phyloP scores from a whole-genome alignment of 805 yeast genomes.

The Priceomyces fermenticarens region DNA sequence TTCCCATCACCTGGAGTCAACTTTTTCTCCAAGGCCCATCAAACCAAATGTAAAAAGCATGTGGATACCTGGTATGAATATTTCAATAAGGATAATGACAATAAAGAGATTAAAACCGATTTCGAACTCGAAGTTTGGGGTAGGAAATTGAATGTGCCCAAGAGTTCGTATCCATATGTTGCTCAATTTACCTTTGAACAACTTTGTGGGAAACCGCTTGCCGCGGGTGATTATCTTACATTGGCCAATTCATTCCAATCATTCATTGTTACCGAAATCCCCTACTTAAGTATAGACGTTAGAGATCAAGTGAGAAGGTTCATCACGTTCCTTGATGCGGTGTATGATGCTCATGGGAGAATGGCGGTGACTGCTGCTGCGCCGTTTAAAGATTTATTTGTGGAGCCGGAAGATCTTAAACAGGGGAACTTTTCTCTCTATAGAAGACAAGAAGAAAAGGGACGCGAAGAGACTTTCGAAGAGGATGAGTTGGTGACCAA shows the following conservation, averaged over 20 bases:
- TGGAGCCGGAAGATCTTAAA: constrained; percentile 67
- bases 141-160: constrained; percentile 71
- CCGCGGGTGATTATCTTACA: constrained; percentile 92
- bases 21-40: constrained; percentile 50
- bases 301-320: constrained; percentile 87
- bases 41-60: constrained; percentile 55
- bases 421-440: constrained; percentile 46
- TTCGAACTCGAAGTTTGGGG: constrained; percentile 75
- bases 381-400: constrained; percentile 79
- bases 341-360: constrained; percentile 85
- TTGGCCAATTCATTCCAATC: constrained; percentile 73
- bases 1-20: constrained; percentile 64
- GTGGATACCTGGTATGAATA: constrained; percentile 73
- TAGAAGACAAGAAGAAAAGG: constrained; percentile 34
- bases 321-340: constrained; percentile 93
- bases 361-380: constrained; percentile 88
- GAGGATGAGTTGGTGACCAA: constrained; percentile 64
- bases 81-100: constrained; percentile 61
- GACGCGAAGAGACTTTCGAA: constrained; percentile 40
- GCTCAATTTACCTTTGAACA: constrained; percentile 88
- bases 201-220: constrained; percentile 80
- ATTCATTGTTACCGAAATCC: constrained; percentile 90
- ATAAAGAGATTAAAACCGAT: constrained; percentile 17
- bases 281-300: constrained; percentile 71
- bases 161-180: constrained; percentile 70